Evolutionary conservation across 208 protist species (phyloP).

Genomic region (Crithidia fasciculata): DNA sequence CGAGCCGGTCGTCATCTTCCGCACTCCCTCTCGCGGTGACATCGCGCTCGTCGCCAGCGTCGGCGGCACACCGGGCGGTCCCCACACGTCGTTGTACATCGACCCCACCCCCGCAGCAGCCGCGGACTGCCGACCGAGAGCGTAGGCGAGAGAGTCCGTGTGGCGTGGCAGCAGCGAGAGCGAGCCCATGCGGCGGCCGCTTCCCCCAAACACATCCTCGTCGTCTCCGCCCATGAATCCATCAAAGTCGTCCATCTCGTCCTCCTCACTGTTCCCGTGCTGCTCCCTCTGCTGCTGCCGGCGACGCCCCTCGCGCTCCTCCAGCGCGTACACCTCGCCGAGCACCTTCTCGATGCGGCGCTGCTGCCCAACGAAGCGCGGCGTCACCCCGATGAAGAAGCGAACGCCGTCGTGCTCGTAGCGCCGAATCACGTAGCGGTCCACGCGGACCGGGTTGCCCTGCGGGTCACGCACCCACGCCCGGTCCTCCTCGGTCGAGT

Average conservation of each 20-base stretch:
- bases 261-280: background rate
- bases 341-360: constrained; percentile 51
- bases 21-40: background rate
- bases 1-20: background rate
- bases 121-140: background rate
- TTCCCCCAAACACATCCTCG: background rate
- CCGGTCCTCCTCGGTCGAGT: constrained; percentile 49
- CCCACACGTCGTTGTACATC: constrained; percentile 19
- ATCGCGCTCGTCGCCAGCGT: background rate
- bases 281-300: constrained; percentile 3
- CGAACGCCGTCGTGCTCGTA: constrained; percentile 74
- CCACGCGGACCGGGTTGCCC: constrained; percentile 45
- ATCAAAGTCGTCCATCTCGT: constrained; percentile 6
- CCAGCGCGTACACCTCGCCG: constrained; percentile 34
- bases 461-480: constrained; percentile 69
- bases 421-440: constrained; percentile 78
- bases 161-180: background rate
- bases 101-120: background rate
- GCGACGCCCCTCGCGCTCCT: constrained; percentile 32
- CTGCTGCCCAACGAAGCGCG: constrained; percentile 68
- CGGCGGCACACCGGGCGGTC: constrained; percentile 11
- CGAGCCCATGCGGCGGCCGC: background rate
- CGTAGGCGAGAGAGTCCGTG: background rate
- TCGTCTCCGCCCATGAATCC: background rate
- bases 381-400: constrained; percentile 78